phyloP scores from a whole-genome alignment of 345 rosid genomes.

The Theobroma cacao region DNA sequence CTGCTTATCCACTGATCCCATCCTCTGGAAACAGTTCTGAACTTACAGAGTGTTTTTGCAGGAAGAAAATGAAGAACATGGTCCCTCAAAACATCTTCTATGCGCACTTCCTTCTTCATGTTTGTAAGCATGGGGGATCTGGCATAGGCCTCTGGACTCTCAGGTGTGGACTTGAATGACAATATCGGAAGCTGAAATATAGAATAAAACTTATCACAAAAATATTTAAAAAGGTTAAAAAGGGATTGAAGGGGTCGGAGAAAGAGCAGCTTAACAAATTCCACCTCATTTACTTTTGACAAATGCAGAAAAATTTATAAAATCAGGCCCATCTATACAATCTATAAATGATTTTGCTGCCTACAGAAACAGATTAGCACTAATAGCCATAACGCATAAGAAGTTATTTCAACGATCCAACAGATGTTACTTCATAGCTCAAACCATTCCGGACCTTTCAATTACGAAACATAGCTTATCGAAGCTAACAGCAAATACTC shows the following conservation, averaged over 20 bases:
- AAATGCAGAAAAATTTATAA: neutral
- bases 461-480: neutral
- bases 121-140: neutral
- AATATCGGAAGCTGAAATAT: neutral
- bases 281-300: neutral
- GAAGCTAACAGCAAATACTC: neutral
- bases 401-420: neutral
- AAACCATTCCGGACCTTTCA: neutral
- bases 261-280: neutral
- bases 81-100: constrained; percentile 39
- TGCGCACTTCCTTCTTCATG: constrained; percentile 21
- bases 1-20: constrained; percentile 34
- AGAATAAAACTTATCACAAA: neutral
- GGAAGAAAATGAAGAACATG: constrained; percentile 44
- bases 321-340: neutral
- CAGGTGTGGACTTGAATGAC: neutral
- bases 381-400: neutral
- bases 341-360: neutral
- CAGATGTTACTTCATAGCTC: neutral
- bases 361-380: neutral
- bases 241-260: neutral
- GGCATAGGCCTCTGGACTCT: neutral
- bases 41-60: constrained; percentile 40
- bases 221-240: neutral
- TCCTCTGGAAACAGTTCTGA: constrained; percentile 33